A percentile compares a stretch with the other conserved stretches of the same genome.
Evolutionary conservation across 768 basidiomycete genomes (phyloP).

Genomic region (Lanmaoa pseudosensibilis): DNA sequence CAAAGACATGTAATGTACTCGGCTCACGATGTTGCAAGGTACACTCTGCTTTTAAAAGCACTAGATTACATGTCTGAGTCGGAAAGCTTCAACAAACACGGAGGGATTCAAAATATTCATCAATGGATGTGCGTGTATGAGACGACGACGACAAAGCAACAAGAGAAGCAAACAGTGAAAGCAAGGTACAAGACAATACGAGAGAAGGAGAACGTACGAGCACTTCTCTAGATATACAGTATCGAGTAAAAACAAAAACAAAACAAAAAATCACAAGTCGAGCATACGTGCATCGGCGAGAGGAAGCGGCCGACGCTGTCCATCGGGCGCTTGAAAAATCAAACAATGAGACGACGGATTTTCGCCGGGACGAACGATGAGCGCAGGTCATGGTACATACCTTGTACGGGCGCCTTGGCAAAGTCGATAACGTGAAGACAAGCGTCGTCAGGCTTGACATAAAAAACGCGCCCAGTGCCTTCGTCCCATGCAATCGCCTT

Average conservation of each 20-base stretch:
- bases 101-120: not conserved
- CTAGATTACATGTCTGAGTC: conserved; percentile 16
- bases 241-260: not conserved
- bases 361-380: not conserved
- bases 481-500: conserved; percentile 67
- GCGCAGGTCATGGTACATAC: conserved; percentile 17
- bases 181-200: not conserved
- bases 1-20: conserved; percentile 26
- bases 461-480: conserved; percentile 56
- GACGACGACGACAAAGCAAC: not conserved
- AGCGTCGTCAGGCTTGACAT: conserved; percentile 44
- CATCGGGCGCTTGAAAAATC: conserved; percentile 33
- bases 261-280: conserved; percentile 18
- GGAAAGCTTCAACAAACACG: not conserved
- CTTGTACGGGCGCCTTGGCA: conserved; percentile 36
- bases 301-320: conserved; percentile 32
- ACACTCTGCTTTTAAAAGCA: conserved; percentile 8
- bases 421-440: conserved; percentile 52
- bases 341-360: conserved; percentile 30
- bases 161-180: conserved; percentile 6
- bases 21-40: conserved; percentile 18
- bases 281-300: conserved; percentile 35
- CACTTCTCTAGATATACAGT: not conserved
- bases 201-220: not conserved
- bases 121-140: not conserved